Percentiles rank a stretch among this genome's conserved stretches.
These are phyloP conservation scores for Daldinia bambusicola DNA, from an alignment of 495 filamentous ascomycete species.

Conservation along the genomic window DNA sequence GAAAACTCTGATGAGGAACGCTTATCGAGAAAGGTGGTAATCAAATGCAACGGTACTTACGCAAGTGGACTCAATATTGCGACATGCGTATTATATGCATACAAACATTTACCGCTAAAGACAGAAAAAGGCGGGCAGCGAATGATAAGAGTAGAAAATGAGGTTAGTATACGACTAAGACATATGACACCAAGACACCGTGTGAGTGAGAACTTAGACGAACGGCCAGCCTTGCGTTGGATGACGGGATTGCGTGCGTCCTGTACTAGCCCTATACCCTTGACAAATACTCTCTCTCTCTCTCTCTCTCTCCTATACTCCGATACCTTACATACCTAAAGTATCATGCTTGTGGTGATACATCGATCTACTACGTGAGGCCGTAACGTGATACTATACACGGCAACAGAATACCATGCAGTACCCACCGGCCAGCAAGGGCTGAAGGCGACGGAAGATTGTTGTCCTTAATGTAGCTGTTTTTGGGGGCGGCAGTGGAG, in stretches of 20 bases:
- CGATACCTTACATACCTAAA: background rate
- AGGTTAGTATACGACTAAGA: background rate
- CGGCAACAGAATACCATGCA: constrained; percentile 7
- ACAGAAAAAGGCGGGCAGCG: constrained; percentile 15
- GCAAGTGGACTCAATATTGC: constrained; percentile 29
- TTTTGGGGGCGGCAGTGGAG: constrained; percentile 24
- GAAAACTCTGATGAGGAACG: constrained; percentile 22
- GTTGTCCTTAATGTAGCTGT: constrained; percentile 6
- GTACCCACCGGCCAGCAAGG: background rate
- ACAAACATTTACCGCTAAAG: constrained; percentile 4
- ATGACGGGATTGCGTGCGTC: constrained; percentile 9
- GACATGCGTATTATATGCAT: constrained; percentile 18
- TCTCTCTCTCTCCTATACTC: background rate
- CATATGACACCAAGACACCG: background rate
- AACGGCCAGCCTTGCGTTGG: background rate
- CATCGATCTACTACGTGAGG: constrained; percentile 13
- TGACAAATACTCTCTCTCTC: too few relatives aligned
- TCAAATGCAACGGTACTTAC: constrained; percentile 45
- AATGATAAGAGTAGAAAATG: background rate
- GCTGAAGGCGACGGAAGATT: constrained; percentile 3
- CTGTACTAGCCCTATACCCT: constrained; percentile 17
- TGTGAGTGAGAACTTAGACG: background rate
- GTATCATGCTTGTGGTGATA: background rate
- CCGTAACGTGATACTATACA: constrained; percentile 16
- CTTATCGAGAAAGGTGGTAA: constrained; percentile 40